These are phyloP conservation scores for Hymenoscyphus fraxineus DNA, from an alignment of 2,329 filamentous ascomycete species.

Conservation along the genomic window DNA sequence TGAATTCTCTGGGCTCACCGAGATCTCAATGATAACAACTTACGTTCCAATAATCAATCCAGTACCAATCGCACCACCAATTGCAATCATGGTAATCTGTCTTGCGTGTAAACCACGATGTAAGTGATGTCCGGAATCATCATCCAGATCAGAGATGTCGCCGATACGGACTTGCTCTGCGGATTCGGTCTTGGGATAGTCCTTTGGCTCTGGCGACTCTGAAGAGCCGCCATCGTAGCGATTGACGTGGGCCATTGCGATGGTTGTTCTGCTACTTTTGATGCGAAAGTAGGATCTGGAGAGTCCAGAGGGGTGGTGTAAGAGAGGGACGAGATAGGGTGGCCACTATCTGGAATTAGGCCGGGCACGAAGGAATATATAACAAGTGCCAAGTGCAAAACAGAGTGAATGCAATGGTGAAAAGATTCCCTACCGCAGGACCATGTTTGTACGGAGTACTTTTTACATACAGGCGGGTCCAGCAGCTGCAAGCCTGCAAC, in stretches of 20 bases:
- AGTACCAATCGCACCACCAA: conserved; percentile 68
- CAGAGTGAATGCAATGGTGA: background rate
- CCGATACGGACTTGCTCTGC: conserved; percentile 12
- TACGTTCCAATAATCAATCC: conserved; percentile 67
- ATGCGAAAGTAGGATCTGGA: background rate
- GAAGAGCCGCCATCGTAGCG: conserved; percentile 18
- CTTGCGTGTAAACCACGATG: conserved; percentile 50
- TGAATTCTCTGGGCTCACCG: background rate
- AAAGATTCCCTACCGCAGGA: background rate
- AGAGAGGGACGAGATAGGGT: no score
- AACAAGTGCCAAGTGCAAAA: background rate
- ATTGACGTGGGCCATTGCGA: conserved; percentile 17
- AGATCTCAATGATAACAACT: background rate
- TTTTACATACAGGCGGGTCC: background rate
- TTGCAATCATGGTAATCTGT: conserved; percentile 56
- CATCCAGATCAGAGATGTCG: conserved; percentile 36
- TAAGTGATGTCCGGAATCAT: conserved; percentile 30
- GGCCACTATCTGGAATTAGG: background rate
- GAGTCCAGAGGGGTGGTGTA: background rate
- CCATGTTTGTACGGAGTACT: background rate
- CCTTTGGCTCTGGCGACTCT: conserved; percentile 12
- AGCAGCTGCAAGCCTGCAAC: background rate
- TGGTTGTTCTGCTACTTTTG: background rate
- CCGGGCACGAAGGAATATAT: background rate
- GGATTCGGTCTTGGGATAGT: conserved; percentile 3